Evolutionary conservation across 768 basidiomycete genomes (phyloP).

Genomic region (Xerocomellus intermedius): DNA sequence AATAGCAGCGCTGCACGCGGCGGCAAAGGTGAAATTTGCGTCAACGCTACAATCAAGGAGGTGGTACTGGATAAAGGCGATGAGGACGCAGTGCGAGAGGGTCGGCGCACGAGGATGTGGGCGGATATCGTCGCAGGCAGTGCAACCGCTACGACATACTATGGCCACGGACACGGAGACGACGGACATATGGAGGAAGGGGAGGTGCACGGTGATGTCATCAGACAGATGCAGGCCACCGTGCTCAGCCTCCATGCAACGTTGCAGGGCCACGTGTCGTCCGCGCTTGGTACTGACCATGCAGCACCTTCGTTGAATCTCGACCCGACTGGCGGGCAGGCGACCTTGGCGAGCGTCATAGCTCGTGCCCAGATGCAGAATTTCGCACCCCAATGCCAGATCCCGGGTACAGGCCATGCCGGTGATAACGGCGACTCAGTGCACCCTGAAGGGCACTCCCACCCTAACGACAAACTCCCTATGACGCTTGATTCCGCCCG

Average conservation of each 20-base stretch:
- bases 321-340: constrained; percentile 56
- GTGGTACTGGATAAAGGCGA: constrained; percentile 47
- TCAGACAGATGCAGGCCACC: constrained; percentile 49
- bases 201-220: constrained; percentile 49
- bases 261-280: constrained; percentile 57
- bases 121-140: constrained; percentile 51
- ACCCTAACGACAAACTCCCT: constrained; percentile 2
- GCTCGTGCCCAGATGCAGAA: constrained; percentile 64
- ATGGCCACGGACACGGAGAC: constrained; percentile 15
- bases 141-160: constrained; percentile 7
- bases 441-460: constrained; percentile 13
- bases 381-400: constrained; percentile 23
- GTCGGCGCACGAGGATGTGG: constrained; percentile 64
- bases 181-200: constrained; percentile 54
- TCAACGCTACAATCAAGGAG: constrained; percentile 59
- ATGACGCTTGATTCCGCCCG: constrained; percentile 5
- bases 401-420: constrained; percentile 6
- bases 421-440: neutral
- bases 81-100: constrained; percentile 46
- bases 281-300: constrained; percentile 46
- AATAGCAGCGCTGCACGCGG: constrained; percentile 54
- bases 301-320: constrained; percentile 29
- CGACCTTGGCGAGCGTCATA: constrained; percentile 70
- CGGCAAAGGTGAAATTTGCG: constrained; percentile 50
- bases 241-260: constrained; percentile 55